Base-by-base conservation (phyloP, 768 basidiomycete species). In the Cytidiella melzeri region DNA sequence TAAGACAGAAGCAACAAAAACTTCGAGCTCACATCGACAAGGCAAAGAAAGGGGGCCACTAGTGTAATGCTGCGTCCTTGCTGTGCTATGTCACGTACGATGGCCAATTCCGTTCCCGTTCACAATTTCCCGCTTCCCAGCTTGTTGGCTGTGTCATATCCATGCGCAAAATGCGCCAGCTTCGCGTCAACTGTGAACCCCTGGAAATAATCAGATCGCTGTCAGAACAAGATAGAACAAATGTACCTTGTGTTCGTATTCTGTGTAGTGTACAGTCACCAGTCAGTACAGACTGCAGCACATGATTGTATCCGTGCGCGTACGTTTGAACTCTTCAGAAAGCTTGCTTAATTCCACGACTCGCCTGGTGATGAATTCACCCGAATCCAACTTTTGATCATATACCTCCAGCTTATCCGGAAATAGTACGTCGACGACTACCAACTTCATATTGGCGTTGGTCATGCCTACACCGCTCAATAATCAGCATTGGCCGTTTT, bases 371-470 rank as follows among this genome's bases (percentile, higher is more conserved):
- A 97, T 92, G 54, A 83, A 81, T 66, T 97, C 93, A 9, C 92
- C 93, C n/a, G 73, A 70, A 15, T 95, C 92, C 1, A 93, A 82
- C 48, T 87, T 79, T 47, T 88, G 82, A 10, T 75, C 68, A 0
- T 92, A 92, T 13, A 72, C 73, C 53, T 84, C 77, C 54, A 95
- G 68, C 57, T 76, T 65, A 52, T 79, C 80, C n/a, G 77, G 71
- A 47, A 97, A 70, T 27, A 71, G 64, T 39, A 92, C 85, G 51
- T 76, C 74, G 24, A 94, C 71, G 15, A 84, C 73, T 41, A 91
- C 82, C 19, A 96, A 77, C 58, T 89, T 84, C 90, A 94, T 94
- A 61, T 88, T 95, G 11, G 94, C 88, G 39, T 83, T 92, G 18
- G 90, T 87, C 92, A 98, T 93, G 9, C 94, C 92, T 89, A 24